Base-by-base conservation (phyloP, 768 basidiomycete species). In the Clitopilus passeckerianus region DNA sequence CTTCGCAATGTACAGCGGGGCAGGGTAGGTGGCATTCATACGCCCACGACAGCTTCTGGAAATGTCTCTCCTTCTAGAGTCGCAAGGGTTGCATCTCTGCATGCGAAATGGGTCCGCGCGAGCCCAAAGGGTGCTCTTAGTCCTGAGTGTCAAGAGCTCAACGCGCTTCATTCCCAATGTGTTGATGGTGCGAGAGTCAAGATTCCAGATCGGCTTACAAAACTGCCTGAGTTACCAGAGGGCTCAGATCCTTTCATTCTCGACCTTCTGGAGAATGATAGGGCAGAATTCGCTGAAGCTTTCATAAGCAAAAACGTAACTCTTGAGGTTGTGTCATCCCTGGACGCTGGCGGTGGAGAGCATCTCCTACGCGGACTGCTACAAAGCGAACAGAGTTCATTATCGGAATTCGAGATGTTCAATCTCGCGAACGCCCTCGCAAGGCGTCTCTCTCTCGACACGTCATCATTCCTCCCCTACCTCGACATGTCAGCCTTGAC, bases 91-190 rank as follows among this genome's bases (percentile, higher is more conserved):
- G 75, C 82, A 0, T 75, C 80, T 10, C 71, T 89, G 15, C 86
- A 88, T 59, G 74, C 75, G 1, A 82, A 83, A 67, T 89, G 87
- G 87, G 78, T 80, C 54, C 77, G 81, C 1, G 72, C 71, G 43
- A 82, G 78, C 58, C 78, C 82, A 0, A 68, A 78, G 53, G 86
- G 86, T 27, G 86, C 86, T 0, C 72, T 87, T 63, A 80, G 83
- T 64, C 70, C 79, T 0, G 81, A 89, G 71, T 89, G 86, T 62
- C 87, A 88, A 64, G 86, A 89, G 64, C 74, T 89, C 23, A 89
- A 88, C 60, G 87, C 86, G 0, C 70, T 89, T 8, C 86, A 89
- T 63, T 89, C 87, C 2, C 84, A 86, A 57, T 84, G 81, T 1
- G 87, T 88, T 1, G 87, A 89, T 62, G 87, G 87, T 0, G 86